These are phyloP conservation scores for Grifola frondosa DNA, from an alignment of 1,284 basidiomycete genomes.

Conservation along the genomic window DNA sequence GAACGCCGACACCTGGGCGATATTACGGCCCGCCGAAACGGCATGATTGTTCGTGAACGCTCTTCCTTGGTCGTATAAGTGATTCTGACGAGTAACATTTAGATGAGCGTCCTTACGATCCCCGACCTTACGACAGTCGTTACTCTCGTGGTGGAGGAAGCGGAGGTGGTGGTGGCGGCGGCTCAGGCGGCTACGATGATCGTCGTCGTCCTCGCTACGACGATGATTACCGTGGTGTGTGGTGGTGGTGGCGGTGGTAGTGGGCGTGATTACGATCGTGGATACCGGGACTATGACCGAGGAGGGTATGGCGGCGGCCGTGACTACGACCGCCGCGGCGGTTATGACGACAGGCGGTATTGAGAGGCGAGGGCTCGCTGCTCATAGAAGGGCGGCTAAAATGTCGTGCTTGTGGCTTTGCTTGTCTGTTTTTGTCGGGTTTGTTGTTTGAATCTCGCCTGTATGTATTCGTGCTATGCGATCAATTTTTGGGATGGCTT, in stretches of 20 bases:
- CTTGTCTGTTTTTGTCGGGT: slow-evolving; percentile 14
- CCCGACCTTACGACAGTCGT: slow-evolving; percentile 77
- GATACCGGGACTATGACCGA: slow-evolving; percentile 41
- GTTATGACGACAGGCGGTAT: slow-evolving; percentile 47
- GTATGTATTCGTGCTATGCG: slow-evolving; percentile 2
- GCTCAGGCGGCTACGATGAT: slow-evolving; percentile 24
- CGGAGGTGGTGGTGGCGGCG: slow-evolving; percentile 17
- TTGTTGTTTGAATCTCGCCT: slow-evolving; percentile 10
- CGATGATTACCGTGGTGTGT: slow-evolving; percentile 33
- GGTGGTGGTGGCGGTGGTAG: slow-evolving; percentile 39
- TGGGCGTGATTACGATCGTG: slow-evolving; percentile 44
- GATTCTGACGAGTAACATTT: neutral
- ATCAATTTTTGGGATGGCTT: neutral
- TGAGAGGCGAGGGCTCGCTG: slow-evolving; percentile 13
- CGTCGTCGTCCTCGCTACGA: slow-evolving; percentile 26
- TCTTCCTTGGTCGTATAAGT: neutral
- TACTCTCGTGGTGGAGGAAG: slow-evolving; percentile 54
- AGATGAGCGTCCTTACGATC: slow-evolving; percentile 79
- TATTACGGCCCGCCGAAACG: slow-evolving; percentile 93
- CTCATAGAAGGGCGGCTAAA: slow-evolving; percentile 1
- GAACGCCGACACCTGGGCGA: slow-evolving; percentile 92
- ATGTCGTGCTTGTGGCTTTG: slow-evolving; percentile 4
- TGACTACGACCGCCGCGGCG: slow-evolving; percentile 35
- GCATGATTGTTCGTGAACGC: slow-evolving; percentile 48
- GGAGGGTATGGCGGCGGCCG: slow-evolving; percentile 31